These are phyloP conservation scores for Alternaria tenuissima DNA, from an alignment of 2,329 filamentous ascomycete species.

Conservation along the genomic window DNA sequence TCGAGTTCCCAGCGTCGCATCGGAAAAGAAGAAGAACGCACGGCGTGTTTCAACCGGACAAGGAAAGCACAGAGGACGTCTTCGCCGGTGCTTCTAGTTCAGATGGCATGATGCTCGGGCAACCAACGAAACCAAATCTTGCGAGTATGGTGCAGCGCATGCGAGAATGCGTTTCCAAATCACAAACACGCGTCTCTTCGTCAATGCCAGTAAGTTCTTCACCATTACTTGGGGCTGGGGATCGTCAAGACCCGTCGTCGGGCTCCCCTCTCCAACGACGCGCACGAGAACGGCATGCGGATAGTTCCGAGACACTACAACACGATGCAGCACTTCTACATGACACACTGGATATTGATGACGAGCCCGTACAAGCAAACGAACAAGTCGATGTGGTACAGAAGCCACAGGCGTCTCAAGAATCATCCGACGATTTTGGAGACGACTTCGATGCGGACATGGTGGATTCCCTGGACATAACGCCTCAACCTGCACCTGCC, in stretches of 20 bases:
- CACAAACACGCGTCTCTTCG: slow-evolving; percentile 28
- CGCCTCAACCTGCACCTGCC: slow-evolving; percentile 13
- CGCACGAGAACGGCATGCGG: slow-evolving; percentile 23
- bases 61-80: slow-evolving; percentile 37
- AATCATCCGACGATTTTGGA: slow-evolving; percentile 48
- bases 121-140: slow-evolving; percentile 39
- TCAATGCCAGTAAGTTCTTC: slow-evolving; percentile 58
- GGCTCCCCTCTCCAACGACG: slow-evolving; percentile 46
- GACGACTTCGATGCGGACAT: slow-evolving; percentile 49
- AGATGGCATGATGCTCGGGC: slow-evolving; percentile 38
- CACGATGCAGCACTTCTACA: slow-evolving; percentile 10
- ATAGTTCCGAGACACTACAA: slow-evolving; percentile 16
- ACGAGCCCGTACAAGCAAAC: slow-evolving; percentile 14
- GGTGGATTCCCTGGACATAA: slow-evolving; percentile 42
- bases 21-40: slow-evolving; percentile 53
- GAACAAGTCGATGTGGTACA: neutral
- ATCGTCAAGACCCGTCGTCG: slow-evolving; percentile 25
- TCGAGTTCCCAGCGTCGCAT: slow-evolving; percentile 56
- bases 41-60: slow-evolving; percentile 43
- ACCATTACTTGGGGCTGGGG: slow-evolving; percentile 51
- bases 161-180: slow-evolving; percentile 53
- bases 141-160: slow-evolving; percentile 54
- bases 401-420: slow-evolving; percentile 18
- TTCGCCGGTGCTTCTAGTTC: slow-evolving; percentile 44
- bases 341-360: slow-evolving; percentile 9